Evolutionary conservation across 1,284 basidiomycete genomes (phyloP).

Genomic region (Cutaneotrichosporon sp.): DNA sequence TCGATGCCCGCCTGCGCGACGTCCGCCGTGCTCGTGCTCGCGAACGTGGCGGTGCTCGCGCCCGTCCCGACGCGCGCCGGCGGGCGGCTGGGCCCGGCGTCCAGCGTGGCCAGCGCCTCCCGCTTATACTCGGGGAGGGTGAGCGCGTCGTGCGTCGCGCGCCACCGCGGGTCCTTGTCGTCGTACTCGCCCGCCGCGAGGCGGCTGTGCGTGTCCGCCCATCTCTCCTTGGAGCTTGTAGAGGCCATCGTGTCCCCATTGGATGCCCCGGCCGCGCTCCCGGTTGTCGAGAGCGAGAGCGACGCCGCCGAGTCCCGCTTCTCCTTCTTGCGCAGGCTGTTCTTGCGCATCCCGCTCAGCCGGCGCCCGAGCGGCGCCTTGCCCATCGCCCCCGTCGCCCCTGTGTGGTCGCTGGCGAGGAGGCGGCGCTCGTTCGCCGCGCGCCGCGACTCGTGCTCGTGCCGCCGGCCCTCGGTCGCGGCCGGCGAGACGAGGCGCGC

Average conservation of each 20-base stretch:
- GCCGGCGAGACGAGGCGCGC: not conserved
- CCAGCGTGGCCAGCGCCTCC: not conserved
- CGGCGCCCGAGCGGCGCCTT: not conserved
- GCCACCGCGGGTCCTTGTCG: conserved; percentile 39
- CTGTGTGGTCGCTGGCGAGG: not conserved
- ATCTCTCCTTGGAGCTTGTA: too few species aligned
- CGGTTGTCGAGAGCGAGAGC: not conserved
- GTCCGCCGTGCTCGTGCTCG: conserved; percentile 6
- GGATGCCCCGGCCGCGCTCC: too few species aligned
- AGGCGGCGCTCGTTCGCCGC: not conserved
- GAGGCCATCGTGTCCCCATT: too few species aligned
- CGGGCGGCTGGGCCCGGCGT: not conserved
- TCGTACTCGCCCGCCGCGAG: conserved; percentile 11
- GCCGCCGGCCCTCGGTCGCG: not conserved
- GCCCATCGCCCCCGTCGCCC: too few species aligned
- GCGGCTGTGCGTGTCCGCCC: not conserved
- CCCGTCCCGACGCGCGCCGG: not conserved
- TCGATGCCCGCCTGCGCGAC: conserved; percentile 9
- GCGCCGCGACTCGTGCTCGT: not conserved
- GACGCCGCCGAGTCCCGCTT: not conserved
- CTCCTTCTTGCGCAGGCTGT: not conserved
- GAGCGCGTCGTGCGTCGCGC: not conserved
- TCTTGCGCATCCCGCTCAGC: not conserved
- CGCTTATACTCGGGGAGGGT: not conserved
- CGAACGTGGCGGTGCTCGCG: not conserved